Evolutionary conservation across 208 protist genomes (phyloP), one percentile per base, ranked within the genome.

Genomic region (Wallacemonas sp.): DNA sequence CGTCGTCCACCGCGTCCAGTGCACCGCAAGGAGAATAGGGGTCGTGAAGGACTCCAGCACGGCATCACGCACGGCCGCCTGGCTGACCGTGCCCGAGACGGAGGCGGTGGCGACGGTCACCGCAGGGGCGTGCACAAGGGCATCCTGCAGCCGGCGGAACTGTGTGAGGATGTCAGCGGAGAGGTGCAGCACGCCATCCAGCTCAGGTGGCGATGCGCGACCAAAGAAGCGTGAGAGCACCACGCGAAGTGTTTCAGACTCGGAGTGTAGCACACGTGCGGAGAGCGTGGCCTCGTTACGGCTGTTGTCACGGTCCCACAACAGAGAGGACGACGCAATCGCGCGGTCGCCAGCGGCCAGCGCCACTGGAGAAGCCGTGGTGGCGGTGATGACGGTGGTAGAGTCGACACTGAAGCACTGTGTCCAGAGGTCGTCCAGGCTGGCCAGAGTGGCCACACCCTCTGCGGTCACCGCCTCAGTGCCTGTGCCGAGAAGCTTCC

Each of bases 1-100:
- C 10, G 50, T 44, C 7, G 66, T 68, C n/a, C 76, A 49, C 14
- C 65, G 65, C 20, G 70, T 68, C 83, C 83, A 86, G 65, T 86
- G 77, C 10, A 67, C 26, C 46, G 59, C 59, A n/a, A 71, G 73
- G 14, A 46, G 68, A 48, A 62, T 67, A 23, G 72, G 83, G 46
- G 44, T 73, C n/a, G 67, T 52, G 62, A 80, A 67, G 49, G 76
- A 82, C 3, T 74, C 66, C 22, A 76, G 52, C 0, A 82, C 38
- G 42, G 72, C 70, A 16, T 77, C 63, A 0, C 63, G 33, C 55
- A 77, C 57, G 8, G 41, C 18, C 0, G 49, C 3, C 31, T 50
- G n/a, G 52, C 32, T 3, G 52, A 59, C 52, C 11, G 20, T 39
- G 52, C 52, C 31, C 0, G 52, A 36, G 7, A 29, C 5, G 11